Evolutionary conservation across 352 stramenopile species (phyloP), one percentile per base, ranked within the genome.

Genomic region (Globisporangium irregulare): DNA sequence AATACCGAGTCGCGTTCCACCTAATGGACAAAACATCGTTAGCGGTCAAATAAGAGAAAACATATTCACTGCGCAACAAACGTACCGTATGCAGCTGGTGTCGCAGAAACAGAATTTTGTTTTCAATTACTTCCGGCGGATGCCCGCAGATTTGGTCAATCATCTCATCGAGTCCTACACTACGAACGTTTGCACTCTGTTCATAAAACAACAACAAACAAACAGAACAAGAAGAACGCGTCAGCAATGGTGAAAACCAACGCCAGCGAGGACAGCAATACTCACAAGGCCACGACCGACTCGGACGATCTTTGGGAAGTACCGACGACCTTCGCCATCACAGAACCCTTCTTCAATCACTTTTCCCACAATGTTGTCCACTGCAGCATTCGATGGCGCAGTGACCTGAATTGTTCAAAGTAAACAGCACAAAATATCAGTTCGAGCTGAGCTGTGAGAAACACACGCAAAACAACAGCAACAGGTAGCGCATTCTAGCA

Each of bases 281-380:
- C 85, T 57, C 73, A 96, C 88, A 70, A 94, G 73, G 68, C 84
- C 74, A 59, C 90, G 76, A 8, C 96, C 96, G 25, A 98, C 92
- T 29, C 96, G 86, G 69, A 98, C 91, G 48, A 99, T 98, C 62
- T 95, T 94, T 15, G 96, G 96, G 63, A 98, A 98, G 66, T 98
- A 99, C 54, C 90, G 80, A 58, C 89, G 77, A 0, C 94, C 94
- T 80, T 96, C 90, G 41, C 96, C 96, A 71, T 98, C 96, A 46
- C 96, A 92, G 60, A 99, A 98, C 43, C 95, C 94, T 74, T 98
- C 90, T 70, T 96, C 85, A 66, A 98, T 98, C 41, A 99, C 96
- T 72, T 98, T 98, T n/a, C 89, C 79, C 48, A 99, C 94, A 38
- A 99, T 95, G 70, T 98, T 98, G 68, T 99, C 96, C 1, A 98